Base-by-base conservation (phyloP, 345 rosid species). In the Moricandia moricandioides region DNA sequence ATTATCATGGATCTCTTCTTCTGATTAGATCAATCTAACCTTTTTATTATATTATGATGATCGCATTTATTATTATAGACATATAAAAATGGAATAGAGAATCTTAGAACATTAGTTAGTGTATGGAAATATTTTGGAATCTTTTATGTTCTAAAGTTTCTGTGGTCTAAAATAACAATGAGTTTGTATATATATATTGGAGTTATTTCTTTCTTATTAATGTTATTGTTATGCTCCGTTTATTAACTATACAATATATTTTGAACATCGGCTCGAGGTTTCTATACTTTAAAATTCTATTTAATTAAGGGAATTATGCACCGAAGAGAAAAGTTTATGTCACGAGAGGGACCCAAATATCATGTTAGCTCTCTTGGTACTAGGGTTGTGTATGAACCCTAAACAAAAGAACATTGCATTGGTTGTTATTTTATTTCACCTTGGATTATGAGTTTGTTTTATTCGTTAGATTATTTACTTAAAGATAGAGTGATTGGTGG, bases 1-100 rank as follows among this genome's bases (percentile, higher is more conserved):
- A 72, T 65, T 77, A 65, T 86, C 96, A 18, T 93, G 98, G 96
- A 86, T 88, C 70, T 91, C 97, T 78, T 84, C 96, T n/a, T 88
- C 93, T 43, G 78, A 78, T 77, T 91, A 84, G 81, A 7, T 13
- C 14, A 2, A 0, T 51, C 61, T 51, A 74, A 63, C 75, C 6
- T 49, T 37, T 62, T 52, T 78, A 65, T 52, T 72, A n/a, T n/a
- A n/a, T 37, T 18, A 8, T 40, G 21, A 55, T 74, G 37, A 58
- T 76, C 14, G 16, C 60, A 35, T 27, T 45, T 67, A 27, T 51
- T 18, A 31, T 66, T 37, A 30, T 54, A 60, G 56, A 52, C 18
- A 26, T 47, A 34, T 33, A 49, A 74, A 57, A n/a, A 14, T 45
- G 39, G 13, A 58, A 54, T 55, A 58, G 26, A 24, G 27, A 27